phyloP scores from a whole-genome alignment of 805 yeast species.

The Ogataea henricii region DNA sequence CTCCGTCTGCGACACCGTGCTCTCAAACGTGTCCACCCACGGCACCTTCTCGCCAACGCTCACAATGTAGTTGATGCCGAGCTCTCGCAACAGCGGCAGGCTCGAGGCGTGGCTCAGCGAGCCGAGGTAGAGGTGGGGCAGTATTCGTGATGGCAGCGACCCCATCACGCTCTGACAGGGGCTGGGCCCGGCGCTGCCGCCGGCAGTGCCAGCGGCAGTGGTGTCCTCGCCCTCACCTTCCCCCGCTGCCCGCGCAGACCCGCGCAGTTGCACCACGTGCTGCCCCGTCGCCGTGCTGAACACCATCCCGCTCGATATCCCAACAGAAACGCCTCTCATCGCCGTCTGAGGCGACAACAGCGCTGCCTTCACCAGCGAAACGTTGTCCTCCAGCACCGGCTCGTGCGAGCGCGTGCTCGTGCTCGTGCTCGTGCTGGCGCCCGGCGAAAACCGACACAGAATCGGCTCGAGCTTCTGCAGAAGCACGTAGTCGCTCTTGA shows the following conservation, averaged over 20 bases:
- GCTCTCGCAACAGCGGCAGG: constrained; percentile 56
- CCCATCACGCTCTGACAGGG: constrained; percentile 45
- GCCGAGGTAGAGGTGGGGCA: constrained; percentile 85
- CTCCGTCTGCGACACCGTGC: constrained; percentile 20
- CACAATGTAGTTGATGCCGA: constrained; percentile 74
- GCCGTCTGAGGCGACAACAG: constrained; percentile 23
- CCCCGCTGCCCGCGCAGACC: not conserved
- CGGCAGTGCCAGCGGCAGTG: constrained; percentile 8
- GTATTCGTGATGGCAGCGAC: constrained; percentile 78
- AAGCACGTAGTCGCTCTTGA: constrained; percentile 71
- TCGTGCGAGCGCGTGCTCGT: not conserved
- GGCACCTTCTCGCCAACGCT: constrained; percentile 81
- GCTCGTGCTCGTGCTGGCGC: constrained; percentile 6
- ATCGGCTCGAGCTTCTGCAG: constrained; percentile 65
- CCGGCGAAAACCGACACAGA: constrained; percentile 62
- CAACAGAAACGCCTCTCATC: constrained; percentile 7
- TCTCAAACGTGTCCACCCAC: constrained; percentile 51
- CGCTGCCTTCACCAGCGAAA: constrained; percentile 20
- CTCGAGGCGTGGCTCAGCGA: constrained; percentile 80
- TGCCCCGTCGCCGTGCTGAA: constrained; percentile 30
- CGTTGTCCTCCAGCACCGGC: constrained; percentile 25
- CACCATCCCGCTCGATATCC: constrained; percentile 22
- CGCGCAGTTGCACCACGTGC: constrained; percentile 31
- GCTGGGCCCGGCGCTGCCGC: constrained; percentile 30
- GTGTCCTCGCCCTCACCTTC: not conserved